phyloP scores from a whole-genome alignment of 768 basidiomycete genomes.

The Ephemerocybe angulata region DNA sequence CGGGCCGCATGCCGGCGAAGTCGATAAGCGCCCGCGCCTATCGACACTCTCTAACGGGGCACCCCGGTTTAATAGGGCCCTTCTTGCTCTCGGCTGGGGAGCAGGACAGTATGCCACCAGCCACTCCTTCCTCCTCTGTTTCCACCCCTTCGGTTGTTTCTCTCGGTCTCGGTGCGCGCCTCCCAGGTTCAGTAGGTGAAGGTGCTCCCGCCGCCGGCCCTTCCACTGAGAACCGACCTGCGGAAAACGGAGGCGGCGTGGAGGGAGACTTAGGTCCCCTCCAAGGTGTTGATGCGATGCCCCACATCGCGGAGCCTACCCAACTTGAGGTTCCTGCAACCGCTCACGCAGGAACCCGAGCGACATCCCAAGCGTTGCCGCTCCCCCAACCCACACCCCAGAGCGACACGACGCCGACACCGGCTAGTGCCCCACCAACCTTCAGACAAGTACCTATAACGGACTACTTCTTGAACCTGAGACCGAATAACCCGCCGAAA shows the following conservation, averaged over 20 bases:
- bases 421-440: background rate
- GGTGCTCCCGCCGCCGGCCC: background rate
- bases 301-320: too few relatives aligned
- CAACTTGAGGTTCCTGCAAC: background rate
- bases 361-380: background rate
- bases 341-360: background rate
- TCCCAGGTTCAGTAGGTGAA: background rate
- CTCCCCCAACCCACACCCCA: background rate
- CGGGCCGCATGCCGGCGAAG: slow-evolving; percentile 5
- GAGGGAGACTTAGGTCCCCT: background rate
- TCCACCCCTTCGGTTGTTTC: too few relatives aligned
- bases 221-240: background rate
- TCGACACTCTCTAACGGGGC: background rate
- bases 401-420: background rate
- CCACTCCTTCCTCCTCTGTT: background rate
- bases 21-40: background rate
- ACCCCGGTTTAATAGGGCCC: slow-evolving; percentile 2
- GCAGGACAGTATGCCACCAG: background rate
- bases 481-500: too few relatives aligned
- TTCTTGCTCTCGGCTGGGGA: background rate
- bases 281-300: too few relatives aligned
- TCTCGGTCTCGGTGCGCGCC: too few relatives aligned
- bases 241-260: background rate
- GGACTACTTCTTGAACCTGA: too few relatives aligned
- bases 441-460: background rate